Percentiles rank a stretch among this genome's conserved stretches.
Conservation (phyloP, 768 basidiomycete genomes). For the Rhizopogon salebrosus region DNA sequence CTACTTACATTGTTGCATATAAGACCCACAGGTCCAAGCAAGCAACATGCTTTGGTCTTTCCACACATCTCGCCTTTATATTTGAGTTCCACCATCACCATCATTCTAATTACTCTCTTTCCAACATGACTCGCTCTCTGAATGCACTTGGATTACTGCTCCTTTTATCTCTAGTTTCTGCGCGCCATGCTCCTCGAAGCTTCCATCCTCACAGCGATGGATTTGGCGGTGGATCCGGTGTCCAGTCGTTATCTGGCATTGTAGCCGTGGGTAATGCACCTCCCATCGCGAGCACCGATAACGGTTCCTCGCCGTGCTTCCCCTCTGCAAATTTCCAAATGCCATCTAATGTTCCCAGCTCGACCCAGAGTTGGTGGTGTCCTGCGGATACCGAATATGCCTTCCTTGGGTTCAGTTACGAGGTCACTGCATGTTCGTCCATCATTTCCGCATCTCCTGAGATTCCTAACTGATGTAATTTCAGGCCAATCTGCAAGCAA, state of each 20-base stretch:
- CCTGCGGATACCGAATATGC: constrained; percentile 58
- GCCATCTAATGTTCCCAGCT: constrained; percentile 44
- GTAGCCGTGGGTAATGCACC: not conserved
- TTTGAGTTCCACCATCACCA: not conserved
- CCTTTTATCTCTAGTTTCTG: constrained; percentile 9
- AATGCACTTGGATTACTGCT: constrained; percentile 4
- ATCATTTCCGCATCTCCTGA: not conserved
- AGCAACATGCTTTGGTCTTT: too few relatives aligned
- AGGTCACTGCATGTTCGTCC: constrained; percentile 55
- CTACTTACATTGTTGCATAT: too few relatives aligned
- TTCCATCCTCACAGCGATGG: constrained; percentile 1
- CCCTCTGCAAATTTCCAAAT: constrained; percentile 45
- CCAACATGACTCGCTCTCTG: constrained; percentile 10
- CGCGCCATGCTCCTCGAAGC: constrained; percentile 11
- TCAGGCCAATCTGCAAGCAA: constrained; percentile 53
- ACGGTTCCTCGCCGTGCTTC: constrained; percentile 24
- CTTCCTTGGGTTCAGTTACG: constrained; percentile 76
- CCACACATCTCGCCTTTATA: not conserved
- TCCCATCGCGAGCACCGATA: not conserved
- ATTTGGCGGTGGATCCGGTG: not conserved
- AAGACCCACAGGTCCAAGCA: too few relatives aligned
- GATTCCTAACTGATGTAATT: constrained; percentile 1
- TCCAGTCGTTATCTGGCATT: not conserved
- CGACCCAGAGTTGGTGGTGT: constrained; percentile 61
- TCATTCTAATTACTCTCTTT: not conserved